phyloP scores from a whole-genome alignment of 495 filamentous ascomycete species.

The Articulospora tetracladia region DNA sequence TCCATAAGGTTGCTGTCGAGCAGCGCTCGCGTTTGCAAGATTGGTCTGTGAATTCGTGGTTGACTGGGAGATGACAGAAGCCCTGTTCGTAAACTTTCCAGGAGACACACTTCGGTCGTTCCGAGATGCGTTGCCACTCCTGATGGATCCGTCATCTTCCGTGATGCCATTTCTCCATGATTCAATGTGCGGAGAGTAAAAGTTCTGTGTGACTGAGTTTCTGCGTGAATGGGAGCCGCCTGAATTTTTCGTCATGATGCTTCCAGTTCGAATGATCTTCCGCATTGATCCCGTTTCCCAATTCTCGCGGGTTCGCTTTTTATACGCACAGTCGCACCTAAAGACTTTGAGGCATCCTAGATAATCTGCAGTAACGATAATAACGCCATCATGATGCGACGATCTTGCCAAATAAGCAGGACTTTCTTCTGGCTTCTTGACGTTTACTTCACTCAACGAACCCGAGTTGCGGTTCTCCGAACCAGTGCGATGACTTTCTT shows the following conservation, averaged over 20 bases:
- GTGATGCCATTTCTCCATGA: conserved; percentile 64
- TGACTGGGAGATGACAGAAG: conserved; percentile 26
- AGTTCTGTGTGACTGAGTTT: conserved; percentile 42
- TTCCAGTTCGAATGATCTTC: conserved; percentile 64
- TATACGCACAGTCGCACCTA: conserved; percentile 64
- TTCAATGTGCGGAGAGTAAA: conserved; percentile 57
- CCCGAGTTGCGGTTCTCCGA: conserved; percentile 22
- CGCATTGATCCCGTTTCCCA: conserved; percentile 68
- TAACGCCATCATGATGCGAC: conserved; percentile 78
- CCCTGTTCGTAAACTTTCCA: conserved; percentile 29
- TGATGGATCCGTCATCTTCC: conserved; percentile 20
- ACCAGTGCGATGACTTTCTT: conserved; percentile 42
- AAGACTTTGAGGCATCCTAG: conserved; percentile 89
- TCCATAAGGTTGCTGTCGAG: conserved; percentile 37
- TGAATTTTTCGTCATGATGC: conserved; percentile 54
- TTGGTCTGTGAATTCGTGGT: conserved; percentile 30
- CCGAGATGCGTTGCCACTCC: conserved; percentile 30
- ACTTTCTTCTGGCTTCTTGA: conserved; percentile 46
- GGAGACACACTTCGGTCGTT: conserved; percentile 49
- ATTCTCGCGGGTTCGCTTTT: conserved; percentile 52
- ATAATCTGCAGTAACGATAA: conserved; percentile 89
- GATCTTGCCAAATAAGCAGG: conserved; percentile 71
- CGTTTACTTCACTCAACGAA: conserved; percentile 43
- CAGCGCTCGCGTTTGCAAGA: conserved; percentile 31
- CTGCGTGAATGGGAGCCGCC: conserved; percentile 44